Conservation (phyloP, 495 filamentous ascomycete species). For the Podospora conica region DNA sequence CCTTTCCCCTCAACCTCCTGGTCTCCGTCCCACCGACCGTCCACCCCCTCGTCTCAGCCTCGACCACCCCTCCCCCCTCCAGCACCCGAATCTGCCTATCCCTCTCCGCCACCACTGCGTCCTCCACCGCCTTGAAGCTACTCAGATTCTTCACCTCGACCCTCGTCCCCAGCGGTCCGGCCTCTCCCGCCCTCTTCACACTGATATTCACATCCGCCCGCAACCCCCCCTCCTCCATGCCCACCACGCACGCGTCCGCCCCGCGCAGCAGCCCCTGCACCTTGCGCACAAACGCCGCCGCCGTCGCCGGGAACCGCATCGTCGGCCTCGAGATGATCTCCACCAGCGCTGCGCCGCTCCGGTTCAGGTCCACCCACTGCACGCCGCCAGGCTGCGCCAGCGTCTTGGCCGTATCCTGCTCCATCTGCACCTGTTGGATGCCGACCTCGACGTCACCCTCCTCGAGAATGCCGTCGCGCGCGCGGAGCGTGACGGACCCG, state of each 20-base stretch:
- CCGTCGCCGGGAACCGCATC: slow-evolving; percentile 77
- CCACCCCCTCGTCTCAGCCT: slow-evolving; percentile 92
- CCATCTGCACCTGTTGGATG: slow-evolving; percentile 91
- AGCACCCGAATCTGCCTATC: slow-evolving; percentile 79
- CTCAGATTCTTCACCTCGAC: slow-evolving; percentile 98
- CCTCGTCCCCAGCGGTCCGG: slow-evolving; percentile 63
- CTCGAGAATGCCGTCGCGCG: slow-evolving; percentile 72
- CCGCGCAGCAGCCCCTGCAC: slow-evolving; percentile 76
- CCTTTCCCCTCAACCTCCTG: slow-evolving; percentile 79
- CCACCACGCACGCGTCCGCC: slow-evolving; percentile 74
- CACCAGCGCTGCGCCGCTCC: slow-evolving; percentile 81
- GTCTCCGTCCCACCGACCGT: slow-evolving; percentile 71
- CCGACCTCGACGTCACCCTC: slow-evolving; percentile 66
- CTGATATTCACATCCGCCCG: slow-evolving; percentile 96
- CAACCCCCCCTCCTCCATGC: slow-evolving; percentile 90
- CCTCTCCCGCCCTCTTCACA: slow-evolving; percentile 50
- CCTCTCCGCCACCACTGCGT: slow-evolving; percentile 85
- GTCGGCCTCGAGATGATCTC: slow-evolving; percentile 91
- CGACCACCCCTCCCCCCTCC: slow-evolving; percentile 68
- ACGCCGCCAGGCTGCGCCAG: slow-evolving; percentile 63
- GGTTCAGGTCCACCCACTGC: slow-evolving; percentile 90
- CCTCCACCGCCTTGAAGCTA: slow-evolving; percentile 90
- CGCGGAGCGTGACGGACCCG: slow-evolving; percentile 62
- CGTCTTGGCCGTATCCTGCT: slow-evolving; percentile 97
- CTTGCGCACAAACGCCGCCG: slow-evolving; percentile 81